Evolutionary conservation across 108 stramenopile species (phyloP), one percentile per base, ranked within the genome.

Genomic region (Cyclotella choctawhatcheeana): DNA sequence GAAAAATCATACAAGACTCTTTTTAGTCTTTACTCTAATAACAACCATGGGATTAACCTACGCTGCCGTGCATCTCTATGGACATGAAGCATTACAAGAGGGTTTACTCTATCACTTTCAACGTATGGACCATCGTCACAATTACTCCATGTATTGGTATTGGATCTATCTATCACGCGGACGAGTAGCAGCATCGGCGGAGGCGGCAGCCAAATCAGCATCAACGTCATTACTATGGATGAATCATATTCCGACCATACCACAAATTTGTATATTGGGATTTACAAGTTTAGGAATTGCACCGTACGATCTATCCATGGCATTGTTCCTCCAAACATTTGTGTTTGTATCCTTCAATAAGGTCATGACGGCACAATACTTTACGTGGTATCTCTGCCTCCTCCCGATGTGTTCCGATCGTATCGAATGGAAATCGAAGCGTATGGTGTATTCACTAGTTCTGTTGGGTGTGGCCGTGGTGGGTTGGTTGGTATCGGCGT

Each of bases 351-450:
- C 97, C 7, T 92, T 94, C 85, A 99, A 99, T 84, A 99, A 99
- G 71, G 99, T 99, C 54, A 93, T 93, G 64, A 99, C 99, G 1
- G 99, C 94, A 26, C 98, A 99, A 73, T 99, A 99, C 69, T 96
- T 98, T 60, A 86, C 91, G 4, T 99, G 99, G 99, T 98, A 96
- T 69, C 81, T 98, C 0, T 91, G 89, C 43, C 76, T 96, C 14
- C 71, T 93, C 44, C 95, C 93, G 40, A 71, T 96, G 26, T 93
- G 90, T 55, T 84, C 71, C 8, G 64, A 79, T 64, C 55, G 77
- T 17, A 82, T 92, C 35, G 37, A 50, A 40, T 82, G 79, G 74
- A 67, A 51, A 14, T 65, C 69, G 12, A 59, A 67, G 56, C 77
- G 62, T 31, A 79, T 86, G 55, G 13, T 73, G 18, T 12, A 52